A percentile compares a stretch with the other conserved stretches of the same genome.
Evolutionary conservation across 441 rosid species (phyloP).

Genomic region (Brassica balearica): DNA sequence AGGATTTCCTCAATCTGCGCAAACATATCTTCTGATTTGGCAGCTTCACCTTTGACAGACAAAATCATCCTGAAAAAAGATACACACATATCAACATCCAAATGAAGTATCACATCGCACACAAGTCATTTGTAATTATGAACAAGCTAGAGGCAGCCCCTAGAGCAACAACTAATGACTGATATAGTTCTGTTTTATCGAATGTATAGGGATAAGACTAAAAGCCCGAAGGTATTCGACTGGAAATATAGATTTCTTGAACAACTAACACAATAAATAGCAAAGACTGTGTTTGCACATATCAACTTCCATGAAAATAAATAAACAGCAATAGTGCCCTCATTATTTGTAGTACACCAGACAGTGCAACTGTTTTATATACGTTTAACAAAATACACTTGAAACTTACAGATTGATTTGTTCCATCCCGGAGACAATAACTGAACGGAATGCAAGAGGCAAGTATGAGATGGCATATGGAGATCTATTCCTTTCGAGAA

Average conservation of each 20-base stretch:
- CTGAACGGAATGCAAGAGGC: constrained; percentile 86
- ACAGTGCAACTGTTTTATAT: not conserved
- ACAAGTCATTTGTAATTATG: not conserved
- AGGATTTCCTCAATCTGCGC: constrained; percentile 87
- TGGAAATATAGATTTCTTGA: constrained; percentile 25
- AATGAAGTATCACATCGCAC: constrained; percentile 18
- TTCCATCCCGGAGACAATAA: constrained; percentile 83
- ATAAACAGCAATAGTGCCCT: constrained; percentile 12
- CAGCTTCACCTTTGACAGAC: constrained; percentile 77
- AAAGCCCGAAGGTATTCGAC: constrained; percentile 17
- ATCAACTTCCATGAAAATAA: constrained; percentile 10
- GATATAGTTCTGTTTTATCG: not conserved
- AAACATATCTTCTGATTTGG: constrained; percentile 82
- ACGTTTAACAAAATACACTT: constrained; percentile 22
- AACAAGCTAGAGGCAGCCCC: not conserved
- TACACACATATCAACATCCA: constrained; percentile 19
- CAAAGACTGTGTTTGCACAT: constrained; percentile 9
- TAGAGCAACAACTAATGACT: not conserved
- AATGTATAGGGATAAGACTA: constrained; percentile 15
- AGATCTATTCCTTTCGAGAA: constrained; percentile 93
- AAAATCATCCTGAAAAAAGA: constrained; percentile 74
- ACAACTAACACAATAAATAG: constrained; percentile 6
- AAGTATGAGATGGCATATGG: constrained; percentile 86
- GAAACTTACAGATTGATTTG: constrained; percentile 81
- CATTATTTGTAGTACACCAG: constrained; percentile 13